phyloP scores from a whole-genome alignment of 495 filamentous ascomycete genomes.

The Arthonia radiata region DNA sequence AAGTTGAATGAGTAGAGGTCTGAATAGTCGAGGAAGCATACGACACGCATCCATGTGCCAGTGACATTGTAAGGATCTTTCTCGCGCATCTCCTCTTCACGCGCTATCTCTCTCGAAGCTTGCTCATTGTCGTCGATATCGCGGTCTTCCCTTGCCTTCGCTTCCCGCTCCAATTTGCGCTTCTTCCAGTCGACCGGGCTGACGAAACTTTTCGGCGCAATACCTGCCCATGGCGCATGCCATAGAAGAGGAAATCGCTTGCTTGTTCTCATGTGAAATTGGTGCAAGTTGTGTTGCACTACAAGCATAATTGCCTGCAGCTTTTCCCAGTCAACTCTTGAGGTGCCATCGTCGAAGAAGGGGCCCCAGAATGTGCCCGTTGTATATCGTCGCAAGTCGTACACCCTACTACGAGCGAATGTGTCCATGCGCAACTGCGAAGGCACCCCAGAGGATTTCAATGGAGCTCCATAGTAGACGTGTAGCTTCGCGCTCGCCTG shows the following conservation, averaged over 20 bases:
- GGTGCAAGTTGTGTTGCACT: conserved; percentile 25
- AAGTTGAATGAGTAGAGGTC: conserved; percentile 40
- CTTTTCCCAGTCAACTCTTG: conserved; percentile 42
- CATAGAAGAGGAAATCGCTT: conserved; percentile 22
- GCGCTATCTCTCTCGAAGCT: too few relatives aligned
- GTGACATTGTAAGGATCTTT: conserved; percentile 35
- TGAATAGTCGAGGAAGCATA: conserved; percentile 29
- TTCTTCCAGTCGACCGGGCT: too few relatives aligned
- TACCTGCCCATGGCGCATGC: conserved; percentile 26
- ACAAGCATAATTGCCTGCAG: conserved; percentile 39
- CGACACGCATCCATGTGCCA: conserved; percentile 33
- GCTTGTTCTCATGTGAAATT: conserved; percentile 18
- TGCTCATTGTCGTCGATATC: too few relatives aligned
- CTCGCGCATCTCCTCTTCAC: too few relatives aligned
- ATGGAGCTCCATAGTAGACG: conserved; percentile 28
- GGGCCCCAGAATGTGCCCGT: conserved; percentile 32
- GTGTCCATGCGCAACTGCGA: conserved; percentile 18
- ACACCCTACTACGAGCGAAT: conserved; percentile 33
- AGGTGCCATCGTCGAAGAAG: conserved; percentile 25
- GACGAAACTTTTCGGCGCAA: conserved; percentile 21
- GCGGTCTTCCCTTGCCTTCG: too few relatives aligned
- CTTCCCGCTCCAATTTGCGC: too few relatives aligned
- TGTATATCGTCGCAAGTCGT: conserved; percentile 38
- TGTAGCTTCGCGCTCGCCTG: conserved; percentile 39
- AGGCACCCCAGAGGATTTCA: conserved; percentile 11